Conservation (phyloP, 257 asterid species). For the Solanum pimpinellifolium region DNA sequence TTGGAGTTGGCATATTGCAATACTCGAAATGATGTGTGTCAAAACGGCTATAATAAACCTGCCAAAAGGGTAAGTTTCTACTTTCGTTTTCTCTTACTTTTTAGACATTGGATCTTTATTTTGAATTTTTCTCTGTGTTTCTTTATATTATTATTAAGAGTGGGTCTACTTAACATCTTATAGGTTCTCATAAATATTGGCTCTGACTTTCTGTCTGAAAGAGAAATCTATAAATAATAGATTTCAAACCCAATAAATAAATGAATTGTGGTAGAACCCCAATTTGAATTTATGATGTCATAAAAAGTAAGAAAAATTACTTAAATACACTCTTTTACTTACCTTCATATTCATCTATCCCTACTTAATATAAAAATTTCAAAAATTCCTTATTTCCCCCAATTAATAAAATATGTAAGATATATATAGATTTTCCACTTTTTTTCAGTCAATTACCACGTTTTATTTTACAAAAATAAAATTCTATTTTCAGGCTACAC, state of each 20-base stretch:
- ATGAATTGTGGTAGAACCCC: not conserved
- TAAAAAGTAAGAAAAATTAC: not conserved
- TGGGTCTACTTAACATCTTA: not conserved
- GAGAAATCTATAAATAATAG: not conserved
- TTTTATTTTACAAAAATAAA: too few species aligned
- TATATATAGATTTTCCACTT: too few species aligned
- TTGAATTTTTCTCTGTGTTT: not conserved
- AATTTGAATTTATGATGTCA: not conserved
- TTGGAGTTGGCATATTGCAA: not conserved
- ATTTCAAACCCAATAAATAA: not conserved
- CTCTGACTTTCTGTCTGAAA: not conserved
- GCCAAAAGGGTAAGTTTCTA: not conserved
- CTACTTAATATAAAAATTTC: too few species aligned
- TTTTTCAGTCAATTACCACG: too few species aligned
- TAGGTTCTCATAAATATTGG: not conserved
- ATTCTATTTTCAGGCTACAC: too few species aligned
- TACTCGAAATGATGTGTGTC: not conserved
- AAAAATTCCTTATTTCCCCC: too few species aligned
- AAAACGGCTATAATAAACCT: not conserved
- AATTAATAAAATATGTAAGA: too few species aligned
- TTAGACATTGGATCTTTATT: not conserved
- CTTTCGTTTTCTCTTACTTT: not conserved
- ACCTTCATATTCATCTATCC: too few species aligned
- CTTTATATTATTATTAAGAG: not conserved
- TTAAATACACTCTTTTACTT: too few species aligned